Evolutionary conservation across 495 filamentous ascomycete species (phyloP), one percentile per base, ranked within the genome.

Genomic region (Aspergillus panamensis): DNA sequence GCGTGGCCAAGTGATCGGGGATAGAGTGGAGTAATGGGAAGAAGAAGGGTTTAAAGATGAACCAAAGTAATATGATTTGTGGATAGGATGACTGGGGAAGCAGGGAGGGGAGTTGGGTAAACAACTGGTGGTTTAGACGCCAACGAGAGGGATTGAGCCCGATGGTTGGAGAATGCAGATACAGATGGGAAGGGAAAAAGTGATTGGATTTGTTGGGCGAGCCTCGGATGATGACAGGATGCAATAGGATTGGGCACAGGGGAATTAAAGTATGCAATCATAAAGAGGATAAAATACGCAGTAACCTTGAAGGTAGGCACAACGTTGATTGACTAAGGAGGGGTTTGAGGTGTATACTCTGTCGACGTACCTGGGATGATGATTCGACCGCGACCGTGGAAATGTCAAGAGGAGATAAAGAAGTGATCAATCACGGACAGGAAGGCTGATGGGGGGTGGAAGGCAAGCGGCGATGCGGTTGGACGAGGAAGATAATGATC

Each of bases 341-440:
- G 40, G 49, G 21, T 19, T 50, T 30, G 39, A 19, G 25, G 59
- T 55, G 58, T 29, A 25, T 25, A 2, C 25, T 25, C 2, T 25
- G 25, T 55, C 37, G 33, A 67, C 64, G 54, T 67, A 67, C 65
- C 65, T 67, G 39, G 60, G 55, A 57, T 58, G 54, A 42, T 65
- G 62, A 68, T 68, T 68, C 58, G 66, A 60, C 56, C 53, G 51
- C 59, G 62, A 68, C 56, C 59, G 60, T 65, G 66, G 66, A 61
- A 62, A 51, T 54, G 40, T 48, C 51, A 25, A 59, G 49, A 51
- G 32, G 48, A 59, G 37, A 49, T 1, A 32, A 42, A 48, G 42
- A 47, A 62, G 53, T 59, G 57, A 64, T 64, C 62, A 65, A 67
- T 64, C 61, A 66, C 66, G 31, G 31, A 25, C 25, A 53, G 57